Evolutionary conservation across 176 grass and related monocot genomes (phyloP), one percentile per base, ranked within the genome.

Genomic region (Lolium perenne): DNA sequence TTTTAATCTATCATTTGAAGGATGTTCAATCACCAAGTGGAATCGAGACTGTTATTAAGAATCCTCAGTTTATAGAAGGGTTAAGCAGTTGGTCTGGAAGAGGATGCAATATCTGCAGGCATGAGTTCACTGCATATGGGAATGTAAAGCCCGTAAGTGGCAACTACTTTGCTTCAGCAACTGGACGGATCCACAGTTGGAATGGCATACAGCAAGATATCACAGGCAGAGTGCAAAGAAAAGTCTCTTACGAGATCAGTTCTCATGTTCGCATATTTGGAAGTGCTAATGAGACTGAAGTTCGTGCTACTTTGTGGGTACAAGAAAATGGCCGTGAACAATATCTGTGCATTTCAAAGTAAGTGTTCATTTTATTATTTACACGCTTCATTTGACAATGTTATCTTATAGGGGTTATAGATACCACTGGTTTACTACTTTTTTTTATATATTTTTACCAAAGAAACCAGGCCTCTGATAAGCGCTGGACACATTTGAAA

Each of bases 161-260:
- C 22, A 94, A 77, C 9, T 95, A 82, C 88, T 95, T 98, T 82
- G 94, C 90, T 82, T 90, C 91, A 56, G 97, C 88, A 55, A 92
- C 90, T 49, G 86, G 93, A 85, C 86, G 97, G 18, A 77, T 87
- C 13, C 85, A 98, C 77, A 94, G 78, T 82, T 98, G 97, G 97
- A 94, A 95, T 50, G 97, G 97, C 10, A 89, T 98, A 74, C 90
- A 98, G 59, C 97, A 98, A 80, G 97, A 98, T 66, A 92, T 98
- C 78, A 98, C 97, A 23, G 88, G 84, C 61, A 94, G 86, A 79
- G 64, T 98, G 38, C 76, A 86, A 75, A 81, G 82, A 56, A 98
- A 98, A 84, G 77, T 91, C 81, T 59, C 90, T 35, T 98, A 98
- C 80, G 89, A 93, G 70, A 86, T 94, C 64, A 91, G 45, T 87